These are phyloP conservation scores for Exsudoporus floridanus DNA, from an alignment of 1,284 basidiomycete genomes.

Conservation along the genomic window DNA sequence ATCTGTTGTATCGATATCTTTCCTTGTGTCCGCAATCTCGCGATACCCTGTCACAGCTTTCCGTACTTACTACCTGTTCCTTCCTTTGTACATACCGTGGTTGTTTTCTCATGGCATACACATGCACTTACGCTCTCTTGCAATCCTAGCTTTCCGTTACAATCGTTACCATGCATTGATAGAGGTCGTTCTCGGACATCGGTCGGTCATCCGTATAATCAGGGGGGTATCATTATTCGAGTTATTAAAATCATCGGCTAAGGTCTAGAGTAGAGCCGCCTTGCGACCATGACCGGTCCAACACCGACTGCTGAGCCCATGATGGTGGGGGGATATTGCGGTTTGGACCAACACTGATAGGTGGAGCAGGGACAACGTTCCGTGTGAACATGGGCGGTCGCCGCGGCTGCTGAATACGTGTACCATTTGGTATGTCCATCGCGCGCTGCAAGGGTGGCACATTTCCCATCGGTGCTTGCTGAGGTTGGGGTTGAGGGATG, in stretches of 20 bases:
- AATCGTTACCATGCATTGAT: slow-evolving; percentile 10
- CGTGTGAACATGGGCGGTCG: slow-evolving; percentile 44
- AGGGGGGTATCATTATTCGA: slow-evolving; percentile 9
- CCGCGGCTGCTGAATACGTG: slow-evolving; percentile 49
- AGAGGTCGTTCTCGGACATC: slow-evolving; percentile 5
- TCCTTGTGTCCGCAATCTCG: slow-evolving; percentile 15
- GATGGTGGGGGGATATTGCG: slow-evolving; percentile 26
- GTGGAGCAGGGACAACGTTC: slow-evolving; percentile 40
- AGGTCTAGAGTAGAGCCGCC: slow-evolving; percentile 42
- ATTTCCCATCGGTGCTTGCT: slow-evolving; percentile 27
- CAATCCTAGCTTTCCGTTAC: background rate
- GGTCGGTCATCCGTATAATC: background rate
- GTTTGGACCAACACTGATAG: slow-evolving; percentile 30
- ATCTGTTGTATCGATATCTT: slow-evolving; percentile 28
- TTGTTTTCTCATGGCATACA: slow-evolving; percentile 1
- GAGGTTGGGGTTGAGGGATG: slow-evolving; percentile 19
- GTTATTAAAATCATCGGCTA: slow-evolving; percentile 30
- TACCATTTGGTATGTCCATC: slow-evolving; percentile 47
- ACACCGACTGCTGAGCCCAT: slow-evolving; percentile 36
- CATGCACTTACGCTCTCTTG: background rate
- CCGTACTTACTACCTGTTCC: background rate
- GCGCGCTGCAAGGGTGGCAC: slow-evolving; percentile 44
- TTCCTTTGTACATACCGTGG: background rate
- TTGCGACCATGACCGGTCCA: slow-evolving; percentile 38
- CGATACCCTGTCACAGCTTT: slow-evolving; percentile 21